phyloP scores from a whole-genome alignment of 1,139 yeast species.

The Pichia sp. region DNA sequence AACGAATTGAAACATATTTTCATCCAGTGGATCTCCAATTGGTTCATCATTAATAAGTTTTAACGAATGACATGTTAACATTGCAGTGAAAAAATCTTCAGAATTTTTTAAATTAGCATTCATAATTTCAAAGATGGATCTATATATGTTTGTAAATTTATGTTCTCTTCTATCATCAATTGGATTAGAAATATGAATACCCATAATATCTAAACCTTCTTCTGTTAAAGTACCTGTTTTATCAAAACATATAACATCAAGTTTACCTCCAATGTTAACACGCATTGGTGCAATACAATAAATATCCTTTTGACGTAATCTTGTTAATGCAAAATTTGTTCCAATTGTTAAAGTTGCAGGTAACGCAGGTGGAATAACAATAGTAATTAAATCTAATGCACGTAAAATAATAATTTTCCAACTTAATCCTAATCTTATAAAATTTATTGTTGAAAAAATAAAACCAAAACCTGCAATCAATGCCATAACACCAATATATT shows the following conservation, averaged over 20 bases:
- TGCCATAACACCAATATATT: slow-evolving; percentile 93
- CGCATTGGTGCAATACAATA: slow-evolving; percentile 91
- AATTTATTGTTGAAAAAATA: slow-evolving; percentile 73
- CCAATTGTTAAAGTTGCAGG: slow-evolving; percentile 98
- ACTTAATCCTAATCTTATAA: slow-evolving; percentile 68
- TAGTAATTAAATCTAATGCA: slow-evolving; percentile 88
- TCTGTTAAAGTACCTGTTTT: slow-evolving; percentile 97
- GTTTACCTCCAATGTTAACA: slow-evolving; percentile 89
- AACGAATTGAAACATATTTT: slow-evolving; percentile 87
- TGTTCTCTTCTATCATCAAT: slow-evolving; percentile 47
- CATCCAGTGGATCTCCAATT: slow-evolving; percentile 90
- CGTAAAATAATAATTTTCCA: slow-evolving; percentile 68
- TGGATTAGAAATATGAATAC: slow-evolving; percentile 61
- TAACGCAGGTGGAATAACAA: slow-evolving; percentile 96
- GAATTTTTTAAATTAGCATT: slow-evolving; percentile 15
- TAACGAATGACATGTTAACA: slow-evolving; percentile 86
- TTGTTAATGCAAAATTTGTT: slow-evolving; percentile 78
- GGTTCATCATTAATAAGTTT: slow-evolving; percentile 70
- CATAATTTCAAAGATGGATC: slow-evolving; percentile 31
- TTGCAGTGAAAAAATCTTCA: slow-evolving; percentile 37
- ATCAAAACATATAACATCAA: slow-evolving; percentile 88
- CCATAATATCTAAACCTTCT: slow-evolving; percentile 90
- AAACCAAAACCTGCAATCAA: slow-evolving; percentile 81
- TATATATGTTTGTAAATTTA: slow-evolving; percentile 44
- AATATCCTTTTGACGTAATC: slow-evolving; percentile 62